Evolutionary conservation across 2,329 filamentous ascomycete genomes (phyloP).

Genomic region (Emmonsiellopsis sp.): DNA sequence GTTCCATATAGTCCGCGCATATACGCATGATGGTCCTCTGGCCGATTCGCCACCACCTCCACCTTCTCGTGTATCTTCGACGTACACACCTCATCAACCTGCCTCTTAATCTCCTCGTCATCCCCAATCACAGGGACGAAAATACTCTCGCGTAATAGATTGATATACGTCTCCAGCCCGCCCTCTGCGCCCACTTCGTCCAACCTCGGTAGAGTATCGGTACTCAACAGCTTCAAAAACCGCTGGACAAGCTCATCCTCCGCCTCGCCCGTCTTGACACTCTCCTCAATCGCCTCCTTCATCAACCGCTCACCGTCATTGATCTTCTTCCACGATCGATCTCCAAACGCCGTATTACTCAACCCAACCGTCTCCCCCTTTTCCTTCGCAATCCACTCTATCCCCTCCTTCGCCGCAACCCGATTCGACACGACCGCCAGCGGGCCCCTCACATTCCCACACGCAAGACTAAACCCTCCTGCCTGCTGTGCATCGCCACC

Average conservation of each 20-base stretch:
- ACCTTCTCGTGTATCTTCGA: conserved; percentile 19
- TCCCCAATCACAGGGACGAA: conserved; percentile 50
- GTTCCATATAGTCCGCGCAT: conserved; percentile 51
- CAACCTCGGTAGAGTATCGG: conserved; percentile 47
- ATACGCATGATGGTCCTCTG: conserved; percentile 22
- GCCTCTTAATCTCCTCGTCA: conserved; percentile 26
- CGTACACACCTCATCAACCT: conserved; percentile 29
- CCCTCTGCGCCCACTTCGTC: conserved; percentile 30
- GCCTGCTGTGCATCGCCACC: conserved; percentile 44
- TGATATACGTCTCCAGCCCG: conserved; percentile 47
- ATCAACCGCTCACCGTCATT: conserved; percentile 48
- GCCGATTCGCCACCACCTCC: conserved; percentile 12
- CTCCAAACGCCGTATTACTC: conserved; percentile 53
- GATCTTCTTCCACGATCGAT: conserved; percentile 55
- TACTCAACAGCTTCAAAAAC: conserved; percentile 44
- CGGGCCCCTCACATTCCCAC: conserved; percentile 46
- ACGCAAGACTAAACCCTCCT: conserved; percentile 55
- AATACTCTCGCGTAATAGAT: conserved; percentile 50
- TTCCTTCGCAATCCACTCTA: conserved; percentile 43
- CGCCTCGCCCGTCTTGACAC: conserved; percentile 32
- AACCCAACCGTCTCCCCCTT: conserved; percentile 48
- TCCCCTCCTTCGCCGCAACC: conserved; percentile 42
- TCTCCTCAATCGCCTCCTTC: conserved; percentile 39
- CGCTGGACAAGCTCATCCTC: conserved; percentile 44
- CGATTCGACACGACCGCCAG: conserved; percentile 56